phyloP scores from a whole-genome alignment of 2,329 filamentous ascomycete species.

The Pseudopithomyces chartarum region DNA sequence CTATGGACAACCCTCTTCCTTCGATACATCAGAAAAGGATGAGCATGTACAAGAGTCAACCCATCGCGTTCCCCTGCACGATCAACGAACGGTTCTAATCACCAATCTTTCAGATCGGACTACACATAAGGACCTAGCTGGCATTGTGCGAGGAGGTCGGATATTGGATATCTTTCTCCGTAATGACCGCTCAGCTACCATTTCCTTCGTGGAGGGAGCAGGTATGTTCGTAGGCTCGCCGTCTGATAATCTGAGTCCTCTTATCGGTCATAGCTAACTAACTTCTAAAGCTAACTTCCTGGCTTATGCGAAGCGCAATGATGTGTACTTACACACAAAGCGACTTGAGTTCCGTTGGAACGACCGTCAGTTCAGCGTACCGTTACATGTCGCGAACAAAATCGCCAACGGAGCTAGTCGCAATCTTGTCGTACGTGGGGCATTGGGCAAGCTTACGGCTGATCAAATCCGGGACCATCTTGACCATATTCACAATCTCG shows the following conservation, averaged over 20 bases:
- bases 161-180: constrained; percentile 72
- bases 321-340: constrained; percentile 71
- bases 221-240: constrained; percentile 66
- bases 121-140: constrained; percentile 69
- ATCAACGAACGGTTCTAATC: constrained; percentile 65
- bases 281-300: constrained; percentile 58
- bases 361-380: constrained; percentile 71
- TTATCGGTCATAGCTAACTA: background rate
- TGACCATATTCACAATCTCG: constrained; percentile 80
- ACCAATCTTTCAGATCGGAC: constrained; percentile 65
- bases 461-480: constrained; percentile 71
- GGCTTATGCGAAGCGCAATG: constrained; percentile 65
- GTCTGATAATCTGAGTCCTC: background rate
- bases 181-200: constrained; percentile 63
- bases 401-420: constrained; percentile 70
- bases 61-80: constrained; percentile 27
- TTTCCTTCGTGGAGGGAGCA: constrained; percentile 71
- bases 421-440: constrained; percentile 71
- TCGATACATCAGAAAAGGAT: constrained; percentile 21
- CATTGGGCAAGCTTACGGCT: constrained; percentile 63
- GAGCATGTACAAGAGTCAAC: constrained; percentile 17
- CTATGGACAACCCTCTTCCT: constrained; percentile 24
- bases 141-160: constrained; percentile 70
- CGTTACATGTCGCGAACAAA: constrained; percentile 66
- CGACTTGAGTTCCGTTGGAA: constrained; percentile 71